Percentiles rank a stretch among this genome's conserved stretches.
phyloP scores from a whole-genome alignment of 495 filamentous ascomycete genomes.

The Penicillium salamii region DNA sequence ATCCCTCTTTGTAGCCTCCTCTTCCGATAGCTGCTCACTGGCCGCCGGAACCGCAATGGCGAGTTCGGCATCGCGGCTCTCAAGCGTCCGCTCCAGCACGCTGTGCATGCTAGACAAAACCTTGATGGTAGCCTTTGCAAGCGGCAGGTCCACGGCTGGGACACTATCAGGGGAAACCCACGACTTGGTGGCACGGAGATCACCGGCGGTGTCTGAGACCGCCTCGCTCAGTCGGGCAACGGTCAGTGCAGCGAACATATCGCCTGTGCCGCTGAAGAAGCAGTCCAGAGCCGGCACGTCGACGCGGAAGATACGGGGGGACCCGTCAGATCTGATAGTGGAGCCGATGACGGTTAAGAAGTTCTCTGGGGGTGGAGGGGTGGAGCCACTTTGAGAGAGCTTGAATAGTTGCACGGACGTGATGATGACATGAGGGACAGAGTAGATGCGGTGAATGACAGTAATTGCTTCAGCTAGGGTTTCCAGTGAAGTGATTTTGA shows the following conservation, averaged over 20 bases:
- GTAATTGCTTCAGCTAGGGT: constrained; percentile 71
- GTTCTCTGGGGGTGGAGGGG: constrained; percentile 35
- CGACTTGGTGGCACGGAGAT: constrained; percentile 47
- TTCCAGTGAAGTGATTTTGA: constrained; percentile 72
- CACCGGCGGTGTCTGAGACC: constrained; percentile 36
- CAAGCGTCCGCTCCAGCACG: constrained; percentile 73
- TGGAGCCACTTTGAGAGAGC: constrained; percentile 34
- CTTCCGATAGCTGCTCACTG: constrained; percentile 27
- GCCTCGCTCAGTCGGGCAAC: constrained; percentile 88
- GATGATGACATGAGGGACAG: constrained; percentile 86
- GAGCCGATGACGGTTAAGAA: constrained; percentile 77
- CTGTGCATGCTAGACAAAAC: constrained; percentile 92
- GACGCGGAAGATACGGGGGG: constrained; percentile 76
- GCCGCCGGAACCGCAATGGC: constrained; percentile 9
- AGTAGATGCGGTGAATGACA: constrained; percentile 71
- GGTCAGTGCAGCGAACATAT: constrained; percentile 95
- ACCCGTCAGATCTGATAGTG: constrained; percentile 57
- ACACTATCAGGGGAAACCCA: constrained; percentile 73
- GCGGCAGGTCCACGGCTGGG: constrained; percentile 65
- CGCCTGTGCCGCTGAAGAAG: constrained; percentile 93
- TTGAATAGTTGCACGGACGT: constrained; percentile 69
- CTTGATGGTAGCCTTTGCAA: constrained; percentile 78
- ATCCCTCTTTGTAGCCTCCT: constrained; percentile 57
- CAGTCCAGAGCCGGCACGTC: constrained; percentile 82
- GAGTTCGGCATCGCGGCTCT: constrained; percentile 59